Conservation (phyloP, 345 rosid species). For the Corchorus capsularis region DNA sequence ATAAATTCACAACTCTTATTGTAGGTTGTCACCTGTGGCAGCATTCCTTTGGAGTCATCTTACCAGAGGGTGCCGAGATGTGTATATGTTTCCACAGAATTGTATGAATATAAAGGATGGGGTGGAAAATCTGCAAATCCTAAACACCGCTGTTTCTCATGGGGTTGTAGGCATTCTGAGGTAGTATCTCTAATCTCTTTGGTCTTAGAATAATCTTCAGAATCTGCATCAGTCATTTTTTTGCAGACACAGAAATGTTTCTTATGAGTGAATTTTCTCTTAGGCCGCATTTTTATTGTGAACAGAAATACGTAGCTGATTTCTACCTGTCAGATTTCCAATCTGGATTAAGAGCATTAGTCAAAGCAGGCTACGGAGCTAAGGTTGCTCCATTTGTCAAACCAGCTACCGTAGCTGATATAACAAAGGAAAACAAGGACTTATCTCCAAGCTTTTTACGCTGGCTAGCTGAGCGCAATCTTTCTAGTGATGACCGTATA, state of each 20-base stretch:
- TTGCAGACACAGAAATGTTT: not conserved
- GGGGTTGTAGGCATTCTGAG: constrained; percentile 92
- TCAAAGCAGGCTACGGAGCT: constrained; percentile 90
- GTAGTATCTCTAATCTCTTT: constrained; percentile 50
- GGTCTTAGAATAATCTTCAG: not conserved
- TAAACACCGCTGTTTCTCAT: constrained; percentile 74
- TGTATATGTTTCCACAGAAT: constrained; percentile 76
- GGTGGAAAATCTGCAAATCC: constrained; percentile 78
- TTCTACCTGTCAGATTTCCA: constrained; percentile 94
- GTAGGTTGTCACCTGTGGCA: constrained; percentile 97
- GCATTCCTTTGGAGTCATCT: constrained; percentile 85
- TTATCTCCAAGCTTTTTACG: constrained; percentile 72
- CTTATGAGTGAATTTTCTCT: not conserved
- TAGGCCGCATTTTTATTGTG: constrained; percentile 14
- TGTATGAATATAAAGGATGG: constrained; percentile 74
- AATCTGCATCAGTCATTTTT: not conserved
- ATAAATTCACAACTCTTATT: constrained; percentile 12
- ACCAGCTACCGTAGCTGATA: constrained; percentile 68
- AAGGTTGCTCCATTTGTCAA: constrained; percentile 82
- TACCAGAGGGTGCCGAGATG: constrained; percentile 82
- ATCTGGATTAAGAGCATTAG: constrained; percentile 86
- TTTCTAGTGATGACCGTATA: constrained; percentile 61
- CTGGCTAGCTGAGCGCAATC: constrained; percentile 80
- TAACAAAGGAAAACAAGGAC: constrained; percentile 57
- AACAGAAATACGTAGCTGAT: constrained; percentile 84